Evolutionary conservation across 805 yeast species (phyloP).

Genomic region (Starmerella vitae): DNA sequence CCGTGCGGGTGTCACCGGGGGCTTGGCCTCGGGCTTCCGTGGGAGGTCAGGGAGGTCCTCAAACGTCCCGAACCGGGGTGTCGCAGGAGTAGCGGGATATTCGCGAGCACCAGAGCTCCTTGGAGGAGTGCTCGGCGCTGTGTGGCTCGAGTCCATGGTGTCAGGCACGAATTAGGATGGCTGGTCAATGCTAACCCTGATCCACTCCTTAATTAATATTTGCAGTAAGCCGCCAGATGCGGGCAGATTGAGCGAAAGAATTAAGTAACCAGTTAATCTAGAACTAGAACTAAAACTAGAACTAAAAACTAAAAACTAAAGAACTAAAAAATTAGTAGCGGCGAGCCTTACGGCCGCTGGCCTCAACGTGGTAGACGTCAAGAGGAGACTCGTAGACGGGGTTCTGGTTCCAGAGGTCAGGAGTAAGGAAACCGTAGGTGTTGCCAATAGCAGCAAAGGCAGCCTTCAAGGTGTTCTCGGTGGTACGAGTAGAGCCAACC

Average conservation of each 20-base stretch:
- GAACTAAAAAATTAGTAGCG: no score
- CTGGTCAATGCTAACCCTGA: not conserved
- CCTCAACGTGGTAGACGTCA: constrained; percentile 55
- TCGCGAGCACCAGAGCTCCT: constrained; percentile 13
- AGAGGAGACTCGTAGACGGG: constrained; percentile 83
- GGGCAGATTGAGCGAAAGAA: no score
- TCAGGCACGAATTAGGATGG: not conserved
- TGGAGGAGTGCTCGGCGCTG: constrained; percentile 23
- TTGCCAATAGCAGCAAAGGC: constrained; percentile 98
- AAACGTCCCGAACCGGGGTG: constrained; percentile 22
- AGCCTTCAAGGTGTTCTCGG: constrained; percentile 99
- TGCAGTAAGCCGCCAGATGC: not conserved
- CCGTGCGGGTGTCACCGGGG: constrained; percentile 1
- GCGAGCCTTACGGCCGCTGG: constrained; percentile 18
- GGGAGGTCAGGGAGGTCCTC: constrained; percentile 17
- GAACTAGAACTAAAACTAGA: no score
- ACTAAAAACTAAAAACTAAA: no score
- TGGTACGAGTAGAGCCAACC: constrained; percentile 97
- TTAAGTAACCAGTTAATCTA: no score
- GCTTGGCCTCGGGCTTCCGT: constrained; percentile 3
- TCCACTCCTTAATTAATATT: not conserved
- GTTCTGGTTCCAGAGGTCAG: constrained; percentile 91
- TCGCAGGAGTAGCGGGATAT: constrained; percentile 20
- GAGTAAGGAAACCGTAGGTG: constrained; percentile 99
- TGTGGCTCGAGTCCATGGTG: constrained; percentile 2